Conservation (phyloP, 805 yeast genomes). For the Zygosaccharomyces kombuchaensis region DNA sequence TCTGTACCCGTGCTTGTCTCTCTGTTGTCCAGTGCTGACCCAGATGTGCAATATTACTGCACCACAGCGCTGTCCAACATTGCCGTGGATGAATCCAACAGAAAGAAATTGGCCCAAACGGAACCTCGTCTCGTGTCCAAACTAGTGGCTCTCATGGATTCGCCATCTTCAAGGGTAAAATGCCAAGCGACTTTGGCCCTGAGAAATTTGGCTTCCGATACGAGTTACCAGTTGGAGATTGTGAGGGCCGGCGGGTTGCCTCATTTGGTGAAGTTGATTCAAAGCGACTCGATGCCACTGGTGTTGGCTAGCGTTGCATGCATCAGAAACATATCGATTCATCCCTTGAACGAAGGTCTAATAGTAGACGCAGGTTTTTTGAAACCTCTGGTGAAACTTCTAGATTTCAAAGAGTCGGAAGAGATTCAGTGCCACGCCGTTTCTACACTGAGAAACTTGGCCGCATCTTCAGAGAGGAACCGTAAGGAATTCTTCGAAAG, state of each 20-base stretch:
- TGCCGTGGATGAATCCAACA: slow-evolving; percentile 91
- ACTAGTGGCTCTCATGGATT: slow-evolving; percentile 86
- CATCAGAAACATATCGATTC: slow-evolving; percentile 93
- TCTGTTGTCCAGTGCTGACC: slow-evolving; percentile 76
- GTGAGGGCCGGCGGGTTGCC: slow-evolving; percentile 95
- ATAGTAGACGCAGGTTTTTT: slow-evolving; percentile 96
- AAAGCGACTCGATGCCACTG: slow-evolving; percentile 85
- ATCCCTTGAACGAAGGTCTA: slow-evolving; percentile 91
- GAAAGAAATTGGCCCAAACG: slow-evolving; percentile 82
- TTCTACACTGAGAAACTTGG: slow-evolving; percentile 89
- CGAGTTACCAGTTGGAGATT: slow-evolving; percentile 91
- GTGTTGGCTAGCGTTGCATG: slow-evolving; percentile 97
- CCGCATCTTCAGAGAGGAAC: slow-evolving; percentile 91
- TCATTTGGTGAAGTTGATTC: slow-evolving; percentile 82
- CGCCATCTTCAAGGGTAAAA: slow-evolving; percentile 89
- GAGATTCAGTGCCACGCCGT: slow-evolving; percentile 99
- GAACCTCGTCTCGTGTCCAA: slow-evolving; percentile 90
- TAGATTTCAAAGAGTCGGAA: slow-evolving; percentile 82
- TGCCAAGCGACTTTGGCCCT: slow-evolving; percentile 97
- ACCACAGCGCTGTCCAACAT: slow-evolving; percentile 95
- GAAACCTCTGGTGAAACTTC: slow-evolving; percentile 79
- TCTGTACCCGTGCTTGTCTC: slow-evolving; percentile 96
- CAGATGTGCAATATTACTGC: slow-evolving; percentile 97
- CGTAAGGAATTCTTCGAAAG: slow-evolving; percentile 89
- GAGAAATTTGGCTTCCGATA: slow-evolving; percentile 93